Conservation (phyloP, 2,329 filamentous ascomycete genomes). For the Fusarium sp. region DNA sequence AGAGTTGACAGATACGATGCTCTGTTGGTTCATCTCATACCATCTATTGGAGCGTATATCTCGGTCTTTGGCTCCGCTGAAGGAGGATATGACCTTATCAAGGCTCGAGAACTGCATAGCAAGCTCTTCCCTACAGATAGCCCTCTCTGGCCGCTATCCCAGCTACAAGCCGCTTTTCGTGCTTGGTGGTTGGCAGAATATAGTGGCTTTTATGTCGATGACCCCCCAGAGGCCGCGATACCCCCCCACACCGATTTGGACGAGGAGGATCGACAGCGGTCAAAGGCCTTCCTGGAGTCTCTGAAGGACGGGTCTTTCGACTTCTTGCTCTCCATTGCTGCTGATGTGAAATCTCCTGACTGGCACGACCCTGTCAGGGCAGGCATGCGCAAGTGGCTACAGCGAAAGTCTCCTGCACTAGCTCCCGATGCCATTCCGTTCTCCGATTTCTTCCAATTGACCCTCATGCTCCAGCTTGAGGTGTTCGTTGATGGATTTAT, state of each 20-base stretch:
- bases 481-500: slow-evolving; percentile 93
- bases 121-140: slow-evolving; percentile 77
- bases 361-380: slow-evolving; percentile 91
- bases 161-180: slow-evolving; percentile 82
- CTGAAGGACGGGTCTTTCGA: slow-evolving; percentile 93
- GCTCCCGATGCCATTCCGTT: slow-evolving; percentile 76
- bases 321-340: slow-evolving; percentile 86
- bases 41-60: slow-evolving; percentile 81
- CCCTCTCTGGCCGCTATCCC: slow-evolving; percentile 77
- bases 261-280: slow-evolving; percentile 77
- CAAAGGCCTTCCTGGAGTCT: slow-evolving; percentile 79
- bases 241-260: slow-evolving; percentile 73
- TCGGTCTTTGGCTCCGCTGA: slow-evolving; percentile 84
- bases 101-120: slow-evolving; percentile 78
- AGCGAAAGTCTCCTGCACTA: slow-evolving; percentile 81
- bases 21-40: slow-evolving; percentile 82
- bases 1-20: slow-evolving; percentile 82
- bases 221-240: slow-evolving; percentile 70
- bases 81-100: slow-evolving; percentile 73
- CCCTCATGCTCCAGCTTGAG: slow-evolving; percentile 86
- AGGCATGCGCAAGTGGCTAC: slow-evolving; percentile 84
- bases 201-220: slow-evolving; percentile 87
- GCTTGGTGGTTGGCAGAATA: slow-evolving; percentile 95
- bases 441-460: slow-evolving; percentile 76
- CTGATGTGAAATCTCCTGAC: slow-evolving; percentile 82